Percentiles rank a stretch among this genome's conserved stretches.
Evolutionary conservation across 2,329 filamentous ascomycete species (phyloP).

Genomic region (Beauveria bassiana): DNA sequence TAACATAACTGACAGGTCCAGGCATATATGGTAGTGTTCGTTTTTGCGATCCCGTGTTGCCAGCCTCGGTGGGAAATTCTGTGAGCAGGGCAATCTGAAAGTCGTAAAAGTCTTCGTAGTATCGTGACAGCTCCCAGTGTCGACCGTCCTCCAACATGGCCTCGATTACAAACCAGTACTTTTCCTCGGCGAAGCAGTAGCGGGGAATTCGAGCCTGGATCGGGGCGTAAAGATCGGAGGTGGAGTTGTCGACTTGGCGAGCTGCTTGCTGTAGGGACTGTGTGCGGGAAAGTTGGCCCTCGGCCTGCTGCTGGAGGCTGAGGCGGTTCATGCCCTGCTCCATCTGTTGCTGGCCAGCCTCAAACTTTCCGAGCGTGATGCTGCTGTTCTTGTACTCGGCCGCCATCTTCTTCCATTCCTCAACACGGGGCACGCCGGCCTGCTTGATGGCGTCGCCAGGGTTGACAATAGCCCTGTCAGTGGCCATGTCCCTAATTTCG

Average conservation of each 20-base stretch:
- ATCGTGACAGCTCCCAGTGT: slow-evolving; percentile 86
- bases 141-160: slow-evolving; percentile 82
- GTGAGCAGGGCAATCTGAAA: slow-evolving; percentile 94
- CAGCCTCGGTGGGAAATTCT: slow-evolving; percentile 86
- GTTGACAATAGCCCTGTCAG: slow-evolving; percentile 73
- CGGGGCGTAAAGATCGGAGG: slow-evolving; percentile 61
- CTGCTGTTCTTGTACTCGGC: slow-evolving; percentile 99
- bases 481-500: slow-evolving; percentile 89
- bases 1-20: slow-evolving; percentile 93
- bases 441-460: slow-evolving; percentile 76
- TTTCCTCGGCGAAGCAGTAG: slow-evolving; percentile 94
- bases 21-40: slow-evolving; percentile 95
- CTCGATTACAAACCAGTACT: slow-evolving; percentile 98
- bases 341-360: slow-evolving; percentile 37
- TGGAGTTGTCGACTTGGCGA: slow-evolving; percentile 26
- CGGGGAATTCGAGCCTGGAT: slow-evolving; percentile 78
- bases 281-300: not conserved
- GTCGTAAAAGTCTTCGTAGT: slow-evolving; percentile 98
- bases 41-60: slow-evolving; percentile 70
- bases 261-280: not conserved
- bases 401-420: slow-evolving; percentile 99
- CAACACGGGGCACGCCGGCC: slow-evolving; percentile 87
- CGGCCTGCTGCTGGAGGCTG: slow-evolving; percentile 23
- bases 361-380: slow-evolving; percentile 89
- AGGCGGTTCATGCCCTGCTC: slow-evolving; percentile 14